These are phyloP conservation scores for Paecilomyces dactylethromorphus DNA, from an alignment of 2,329 filamentous ascomycete species.

Conservation along the genomic window DNA sequence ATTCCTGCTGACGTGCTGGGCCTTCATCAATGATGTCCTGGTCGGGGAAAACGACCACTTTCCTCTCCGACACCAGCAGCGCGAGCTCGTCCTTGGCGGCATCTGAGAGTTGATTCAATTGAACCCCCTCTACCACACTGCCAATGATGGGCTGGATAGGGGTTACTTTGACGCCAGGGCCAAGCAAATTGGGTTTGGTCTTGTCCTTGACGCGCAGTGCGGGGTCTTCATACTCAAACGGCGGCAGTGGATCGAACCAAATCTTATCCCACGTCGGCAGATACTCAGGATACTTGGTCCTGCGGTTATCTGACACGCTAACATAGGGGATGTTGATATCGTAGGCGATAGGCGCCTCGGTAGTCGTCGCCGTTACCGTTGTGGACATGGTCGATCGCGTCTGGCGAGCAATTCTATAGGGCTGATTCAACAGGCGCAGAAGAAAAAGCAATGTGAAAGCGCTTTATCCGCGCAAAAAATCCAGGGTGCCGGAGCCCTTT, in stretches of 20 bases:
- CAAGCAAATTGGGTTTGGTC: constrained; percentile 31
- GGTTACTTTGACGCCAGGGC: constrained; percentile 21
- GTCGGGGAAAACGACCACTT: constrained; percentile 46
- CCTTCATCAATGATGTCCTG: constrained; percentile 44
- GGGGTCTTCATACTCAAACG: constrained; percentile 41
- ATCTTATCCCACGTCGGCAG: constrained; percentile 42
- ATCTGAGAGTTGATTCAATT: constrained; percentile 42
- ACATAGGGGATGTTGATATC: constrained; percentile 47
- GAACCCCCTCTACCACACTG: constrained; percentile 37
- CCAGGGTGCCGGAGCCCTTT: neutral
- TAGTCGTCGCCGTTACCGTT: constrained; percentile 9
- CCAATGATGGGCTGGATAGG: constrained; percentile 39
- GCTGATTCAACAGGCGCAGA: neutral
- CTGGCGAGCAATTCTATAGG: neutral
- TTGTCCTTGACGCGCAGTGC: constrained; percentile 38
- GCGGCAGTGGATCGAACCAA: constrained; percentile 40
- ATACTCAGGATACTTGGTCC: constrained; percentile 39
- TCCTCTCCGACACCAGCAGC: constrained; percentile 64
- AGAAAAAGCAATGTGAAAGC: neutral
- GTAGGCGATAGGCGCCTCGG: constrained; percentile 34
- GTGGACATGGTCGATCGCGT: constrained; percentile 5
- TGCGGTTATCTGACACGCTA: constrained; percentile 29
- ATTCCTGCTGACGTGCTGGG: constrained; percentile 36
- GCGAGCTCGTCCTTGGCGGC: constrained; percentile 47
- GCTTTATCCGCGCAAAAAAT: neutral